phyloP scores from a whole-genome alignment of 495 filamentous ascomycete species.

The Aspergillus biplanus region DNA sequence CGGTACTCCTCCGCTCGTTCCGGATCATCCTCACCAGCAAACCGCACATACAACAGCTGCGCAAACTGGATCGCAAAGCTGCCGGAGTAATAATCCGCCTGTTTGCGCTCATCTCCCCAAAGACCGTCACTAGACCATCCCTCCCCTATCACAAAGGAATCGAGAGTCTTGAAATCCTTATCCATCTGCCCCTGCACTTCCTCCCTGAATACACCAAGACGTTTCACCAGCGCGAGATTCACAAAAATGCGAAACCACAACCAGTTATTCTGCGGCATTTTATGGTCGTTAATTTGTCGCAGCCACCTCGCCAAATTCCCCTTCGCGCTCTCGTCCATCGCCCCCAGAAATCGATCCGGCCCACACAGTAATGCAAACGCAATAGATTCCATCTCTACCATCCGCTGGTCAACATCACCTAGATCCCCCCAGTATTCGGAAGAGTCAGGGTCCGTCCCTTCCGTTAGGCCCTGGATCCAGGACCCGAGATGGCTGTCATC shows the following conservation, averaged over 20 bases:
- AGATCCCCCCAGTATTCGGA: conserved; percentile 32
- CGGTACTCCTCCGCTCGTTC: conserved; percentile 62
- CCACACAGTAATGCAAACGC: conserved; percentile 25
- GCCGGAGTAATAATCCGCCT: conserved; percentile 32
- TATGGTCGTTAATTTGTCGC: conserved; percentile 22
- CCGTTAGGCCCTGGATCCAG: conserved; percentile 26
- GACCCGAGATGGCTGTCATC: conserved; percentile 5
- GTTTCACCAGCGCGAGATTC: conserved; percentile 26
- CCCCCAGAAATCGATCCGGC: conserved; percentile 19
- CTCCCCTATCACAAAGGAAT: conserved; percentile 52
- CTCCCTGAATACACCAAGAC: conserved; percentile 18
- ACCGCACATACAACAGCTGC: conserved; percentile 26
- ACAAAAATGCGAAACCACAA: conserved; percentile 31
- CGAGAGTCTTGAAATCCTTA: conserved; percentile 23
- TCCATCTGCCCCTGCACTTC: conserved; percentile 19
- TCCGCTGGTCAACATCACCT: conserved; percentile 26
- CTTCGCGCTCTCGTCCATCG: conserved; percentile 10
- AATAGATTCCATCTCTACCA: conserved; percentile 33
- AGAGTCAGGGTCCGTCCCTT: conserved; percentile 25
- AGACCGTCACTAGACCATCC: conserved; percentile 79
- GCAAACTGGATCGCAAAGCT: conserved; percentile 34
- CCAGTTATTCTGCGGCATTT: conserved; percentile 33
- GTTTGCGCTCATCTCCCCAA: conserved; percentile 44
- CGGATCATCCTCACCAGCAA: conserved; percentile 21
- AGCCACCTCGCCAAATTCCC: conserved; percentile 22